A percentile compares a stretch with the other conserved stretches of the same genome.
Evolutionary conservation across 345 rosid species (phyloP).

Genomic region (Gossypium sturtianum): DNA sequence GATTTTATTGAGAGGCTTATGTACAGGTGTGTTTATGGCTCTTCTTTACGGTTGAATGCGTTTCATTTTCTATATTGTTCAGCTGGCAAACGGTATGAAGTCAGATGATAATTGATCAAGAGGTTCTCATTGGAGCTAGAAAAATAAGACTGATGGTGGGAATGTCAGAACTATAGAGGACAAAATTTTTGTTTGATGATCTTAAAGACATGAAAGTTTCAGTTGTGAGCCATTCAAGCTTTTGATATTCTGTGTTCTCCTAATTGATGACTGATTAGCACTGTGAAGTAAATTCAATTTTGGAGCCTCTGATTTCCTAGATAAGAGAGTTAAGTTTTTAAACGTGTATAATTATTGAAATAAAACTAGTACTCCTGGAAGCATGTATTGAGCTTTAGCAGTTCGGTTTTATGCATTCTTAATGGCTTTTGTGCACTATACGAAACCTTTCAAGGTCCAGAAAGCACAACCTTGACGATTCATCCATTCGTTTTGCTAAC

Average conservation of each 20-base stretch:
- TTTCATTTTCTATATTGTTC: constrained; percentile 13
- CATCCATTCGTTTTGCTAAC: background rate
- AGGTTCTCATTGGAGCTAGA: constrained; percentile 13
- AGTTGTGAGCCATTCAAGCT: background rate
- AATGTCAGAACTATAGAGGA: constrained; percentile 8
- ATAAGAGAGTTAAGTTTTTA: background rate
- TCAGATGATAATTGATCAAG: constrained; percentile 8
- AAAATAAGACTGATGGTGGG: background rate
- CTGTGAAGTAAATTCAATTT: background rate
- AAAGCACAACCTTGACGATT: background rate
- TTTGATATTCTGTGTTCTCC: background rate
- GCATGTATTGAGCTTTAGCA: background rate
- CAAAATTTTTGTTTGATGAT: background rate
- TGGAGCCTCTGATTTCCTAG: constrained; percentile 8
- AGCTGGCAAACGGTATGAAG: constrained; percentile 7
- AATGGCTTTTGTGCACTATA: background rate
- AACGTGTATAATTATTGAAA: background rate
- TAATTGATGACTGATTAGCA: background rate
- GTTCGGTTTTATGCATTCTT: background rate
- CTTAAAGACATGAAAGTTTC: background rate
- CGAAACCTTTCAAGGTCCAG: background rate
- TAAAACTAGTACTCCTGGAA: background rate
- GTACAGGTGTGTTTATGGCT: constrained; percentile 61
- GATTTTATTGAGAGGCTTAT: constrained; percentile 85
- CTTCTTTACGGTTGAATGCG: constrained; percentile 6